These are phyloP conservation scores for Oehlia diaphana DNA, from an alignment of 192 early-diverging fungal species.

Conservation along the genomic window DNA sequence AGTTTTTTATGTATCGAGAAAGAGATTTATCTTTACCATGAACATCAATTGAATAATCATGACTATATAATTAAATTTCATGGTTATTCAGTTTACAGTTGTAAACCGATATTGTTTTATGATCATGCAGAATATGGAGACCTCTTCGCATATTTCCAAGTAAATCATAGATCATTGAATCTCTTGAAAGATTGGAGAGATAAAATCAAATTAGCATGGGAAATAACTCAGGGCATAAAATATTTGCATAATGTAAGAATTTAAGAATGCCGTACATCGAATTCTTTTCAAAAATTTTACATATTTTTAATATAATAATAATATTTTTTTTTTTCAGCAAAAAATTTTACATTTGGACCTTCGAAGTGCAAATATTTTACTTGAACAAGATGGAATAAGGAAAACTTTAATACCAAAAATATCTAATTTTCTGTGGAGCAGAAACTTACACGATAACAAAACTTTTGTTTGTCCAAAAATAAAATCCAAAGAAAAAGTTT, in stretches of 20 bases:
- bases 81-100: neutral
- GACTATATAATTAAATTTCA: neutral
- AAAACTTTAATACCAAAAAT: neutral
- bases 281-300: too few relatives aligned
- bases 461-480: neutral
- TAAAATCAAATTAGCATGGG: neutral
- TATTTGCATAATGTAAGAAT: neutral
- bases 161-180: neutral
- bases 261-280: too few relatives aligned
- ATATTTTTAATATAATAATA: too few relatives aligned
- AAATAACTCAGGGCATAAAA: neutral
- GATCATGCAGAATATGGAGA: neutral
- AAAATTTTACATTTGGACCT: neutral
- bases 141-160: neutral
- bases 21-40: neutral
- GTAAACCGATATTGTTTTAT: neutral
- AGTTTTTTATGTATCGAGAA: neutral
- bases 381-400: neutral
- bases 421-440: neutral
- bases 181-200: neutral
- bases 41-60: neutral
- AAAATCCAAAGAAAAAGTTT: neutral
- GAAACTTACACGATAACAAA: neutral
- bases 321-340: neutral
- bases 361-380: neutral